Percentiles rank a stretch among this genome's conserved stretches.
Evolutionary conservation across 2,329 filamentous ascomycete genomes (phyloP).

Genomic region (Sporothrix dimorphospora): DNA sequence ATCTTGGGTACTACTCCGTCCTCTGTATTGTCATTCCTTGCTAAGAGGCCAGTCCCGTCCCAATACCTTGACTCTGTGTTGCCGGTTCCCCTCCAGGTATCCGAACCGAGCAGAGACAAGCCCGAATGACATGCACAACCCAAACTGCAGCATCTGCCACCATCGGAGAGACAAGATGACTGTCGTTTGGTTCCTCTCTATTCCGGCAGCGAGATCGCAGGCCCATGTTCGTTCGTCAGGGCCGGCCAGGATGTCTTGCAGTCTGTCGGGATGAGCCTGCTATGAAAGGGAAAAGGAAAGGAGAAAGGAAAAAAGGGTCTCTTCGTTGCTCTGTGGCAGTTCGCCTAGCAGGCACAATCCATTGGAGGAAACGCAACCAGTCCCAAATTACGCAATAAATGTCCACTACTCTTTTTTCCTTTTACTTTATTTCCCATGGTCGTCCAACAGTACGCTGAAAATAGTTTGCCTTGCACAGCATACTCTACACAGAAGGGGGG

Average conservation of each 20-base stretch:
- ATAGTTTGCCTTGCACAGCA: conserved; percentile 16
- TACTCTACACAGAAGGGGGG: neutral
- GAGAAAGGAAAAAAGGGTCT: neutral
- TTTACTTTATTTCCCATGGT: neutral
- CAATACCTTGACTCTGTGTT: neutral
- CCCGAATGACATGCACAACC: neutral
- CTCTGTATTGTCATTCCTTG: neutral
- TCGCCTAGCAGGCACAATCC: neutral
- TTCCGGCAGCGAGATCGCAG: neutral
- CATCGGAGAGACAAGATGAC: neutral
- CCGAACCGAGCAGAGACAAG: neutral
- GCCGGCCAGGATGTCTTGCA: neutral
- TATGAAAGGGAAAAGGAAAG: neutral
- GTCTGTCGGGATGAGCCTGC: neutral
- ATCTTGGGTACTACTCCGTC: neutral
- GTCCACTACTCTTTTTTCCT: neutral
- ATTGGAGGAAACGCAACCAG: neutral
- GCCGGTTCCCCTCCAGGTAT: neutral
- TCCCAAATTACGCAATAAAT: neutral
- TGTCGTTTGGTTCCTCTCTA: neutral
- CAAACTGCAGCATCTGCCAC: conserved; percentile 3
- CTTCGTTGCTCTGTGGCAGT: neutral
- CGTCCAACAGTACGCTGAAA: conserved; percentile 6
- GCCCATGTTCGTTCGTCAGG: neutral
- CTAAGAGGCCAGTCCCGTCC: neutral